Evolutionary conservation across 495 filamentous ascomycete species (phyloP).

Genomic region (Aspergillus haitiensis): DNA sequence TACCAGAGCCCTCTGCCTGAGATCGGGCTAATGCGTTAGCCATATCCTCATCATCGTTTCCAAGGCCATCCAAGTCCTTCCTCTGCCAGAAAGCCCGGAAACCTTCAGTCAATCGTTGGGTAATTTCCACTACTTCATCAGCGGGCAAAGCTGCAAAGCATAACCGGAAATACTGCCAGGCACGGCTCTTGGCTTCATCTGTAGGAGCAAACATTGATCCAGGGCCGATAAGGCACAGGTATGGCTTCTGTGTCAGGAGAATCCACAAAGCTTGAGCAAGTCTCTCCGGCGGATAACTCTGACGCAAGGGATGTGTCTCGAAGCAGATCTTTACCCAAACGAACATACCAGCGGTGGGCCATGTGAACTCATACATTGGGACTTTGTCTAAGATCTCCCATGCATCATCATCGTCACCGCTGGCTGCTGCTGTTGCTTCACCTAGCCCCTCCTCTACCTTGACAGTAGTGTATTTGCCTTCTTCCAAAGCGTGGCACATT

Average conservation of each 20-base stretch:
- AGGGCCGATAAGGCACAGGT: constrained; percentile 62
- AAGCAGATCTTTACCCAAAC: constrained; percentile 74
- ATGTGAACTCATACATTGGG: constrained; percentile 68
- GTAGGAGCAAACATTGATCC: constrained; percentile 73
- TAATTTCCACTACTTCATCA: constrained; percentile 60
- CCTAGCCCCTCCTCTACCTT: constrained; percentile 36
- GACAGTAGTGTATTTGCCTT: constrained; percentile 55
- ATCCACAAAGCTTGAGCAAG: constrained; percentile 68
- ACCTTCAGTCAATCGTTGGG: constrained; percentile 63
- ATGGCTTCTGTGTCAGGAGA: constrained; percentile 66
- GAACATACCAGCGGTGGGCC: constrained; percentile 92
- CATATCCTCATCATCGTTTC: constrained; percentile 43
- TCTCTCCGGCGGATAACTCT: constrained; percentile 38
- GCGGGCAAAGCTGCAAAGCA: constrained; percentile 83
- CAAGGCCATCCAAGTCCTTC: constrained; percentile 63
- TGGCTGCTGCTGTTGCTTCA: constrained; percentile 35
- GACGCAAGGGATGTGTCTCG: constrained; percentile 67
- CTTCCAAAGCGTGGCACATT: constrained; percentile 72
- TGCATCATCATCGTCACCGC: constrained; percentile 49
- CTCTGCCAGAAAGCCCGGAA: constrained; percentile 73
- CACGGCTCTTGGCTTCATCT: constrained; percentile 45
- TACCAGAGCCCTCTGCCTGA: constrained; percentile 19
- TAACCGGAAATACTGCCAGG: constrained; percentile 69
- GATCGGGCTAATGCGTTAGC: constrained; percentile 20
- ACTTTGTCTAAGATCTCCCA: constrained; percentile 67